Base-by-base conservation (phyloP, 2,329 filamentous ascomycete species). In the Epichloe hybrida region DNA sequence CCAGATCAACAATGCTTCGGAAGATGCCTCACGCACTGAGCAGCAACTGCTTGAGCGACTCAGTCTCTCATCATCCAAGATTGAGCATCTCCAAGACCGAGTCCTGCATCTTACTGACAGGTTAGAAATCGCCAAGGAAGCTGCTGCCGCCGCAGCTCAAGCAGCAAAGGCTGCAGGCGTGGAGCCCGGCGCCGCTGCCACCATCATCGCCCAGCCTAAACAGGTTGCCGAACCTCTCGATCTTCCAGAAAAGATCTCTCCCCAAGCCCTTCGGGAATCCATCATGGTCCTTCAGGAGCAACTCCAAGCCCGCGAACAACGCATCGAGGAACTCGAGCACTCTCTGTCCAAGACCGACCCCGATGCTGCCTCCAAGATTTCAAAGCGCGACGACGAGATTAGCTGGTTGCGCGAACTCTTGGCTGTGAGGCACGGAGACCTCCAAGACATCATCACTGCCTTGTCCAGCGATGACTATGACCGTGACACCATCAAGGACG, bases 251-350 rank as follows among this genome's bases (percentile, higher is more conserved):
- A 95, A 86, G 73, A 88, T 96, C 52, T 96, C 91, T 2, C 88
- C 88, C 1, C 91, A 97, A 67, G 93, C 93, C 6, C 78, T 98
- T 35, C 85, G 93, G 34, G 93, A 98, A 68, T 95, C 90, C 1
- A 96, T 98, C 62, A 83, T 95, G 69, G 93, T 96, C 17, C 75
- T 98, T 27, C 93, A 98, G 69, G 91, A 97, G 66, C 93, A 98
- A 66, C 77, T 98, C 6, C 93, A 97, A 66, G 88, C 93, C 59
- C 89, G 93, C 49, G 93, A 98, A 69, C 79, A 84, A 53, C 83
- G 81, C 39, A 95, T 97, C 57, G 93, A 98, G 64, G 80, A 84
- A 55, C 82, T 97, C 12, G 88, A 95, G 67, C 77, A 83, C 49
- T 75, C 82, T 49, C 72, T 89, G 7, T 70, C 79, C 17, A 76